Base-by-base conservation (phyloP, 1,284 basidiomycete species). In the Pseudozyma hubeiensis region DNA sequence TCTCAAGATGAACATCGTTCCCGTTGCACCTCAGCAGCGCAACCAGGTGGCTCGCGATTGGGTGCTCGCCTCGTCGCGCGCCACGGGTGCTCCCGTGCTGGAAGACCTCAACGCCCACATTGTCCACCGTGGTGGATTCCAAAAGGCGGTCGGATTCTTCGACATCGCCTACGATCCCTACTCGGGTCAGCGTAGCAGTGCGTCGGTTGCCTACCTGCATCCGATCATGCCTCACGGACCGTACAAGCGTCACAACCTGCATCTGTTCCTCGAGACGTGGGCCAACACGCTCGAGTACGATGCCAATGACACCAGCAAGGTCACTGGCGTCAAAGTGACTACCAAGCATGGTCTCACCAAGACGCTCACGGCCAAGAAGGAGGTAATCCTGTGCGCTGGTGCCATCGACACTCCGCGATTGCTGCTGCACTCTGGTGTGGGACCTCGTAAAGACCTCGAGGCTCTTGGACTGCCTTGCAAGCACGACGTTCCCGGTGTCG, bases 381-480 rank as follows among this genome's bases (percentile, higher is more conserved):
- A 85, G 60, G 80, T 85, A 40, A 79, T 84, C 30, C 64, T 85
- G 1, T 81, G 79, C 40, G 84, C 82, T 7, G 84, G 84, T 39
- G 84, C 84, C 3, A 82, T 88, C 50, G 87, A 87, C 73, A 85
- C 86, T 4, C 87, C 87, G 0, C 85, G 88, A 45, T 83, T 89
- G 11, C 81, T 89, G 1, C 87, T 89, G 47, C 81, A 88, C 19
- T 88, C 87, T 0, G 88, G 88, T 3, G 86, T 89, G 31, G 88
- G 88, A 13, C 81, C 86, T 24, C 77, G 75, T 6, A 77, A 82
- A 9, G 81, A 88, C 7, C 80, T 89, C 5, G 79, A 85, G 39
- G 78, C 67, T 29, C 70, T 87, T 5, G 86, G 86, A 2, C 80
- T 89, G 37, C 70, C 83, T 3, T 70, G 85, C 37, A 84, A 85